phyloP scores from a whole-genome alignment of 352 stramenopile genomes.

The Pythium folliculosum region DNA sequence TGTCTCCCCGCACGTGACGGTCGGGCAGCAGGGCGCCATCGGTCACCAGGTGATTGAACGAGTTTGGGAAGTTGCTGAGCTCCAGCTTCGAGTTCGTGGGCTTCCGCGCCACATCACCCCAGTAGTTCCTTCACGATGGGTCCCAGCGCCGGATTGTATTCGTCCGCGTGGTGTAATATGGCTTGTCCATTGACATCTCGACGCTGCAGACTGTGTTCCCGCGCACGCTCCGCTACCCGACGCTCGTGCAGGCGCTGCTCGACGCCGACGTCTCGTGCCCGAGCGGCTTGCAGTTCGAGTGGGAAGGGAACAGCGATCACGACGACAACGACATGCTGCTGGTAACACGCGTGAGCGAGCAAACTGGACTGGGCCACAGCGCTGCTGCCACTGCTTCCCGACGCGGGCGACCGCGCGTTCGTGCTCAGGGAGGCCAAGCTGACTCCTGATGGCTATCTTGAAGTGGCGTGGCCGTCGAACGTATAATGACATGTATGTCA shows the following conservation, averaged over 20 bases:
- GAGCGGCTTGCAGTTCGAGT: slow-evolving; percentile 6
- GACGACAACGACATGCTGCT: background rate
- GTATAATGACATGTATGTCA: background rate
- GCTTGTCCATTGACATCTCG: slow-evolving; percentile 2
- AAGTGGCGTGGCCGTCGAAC: background rate
- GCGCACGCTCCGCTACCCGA: background rate
- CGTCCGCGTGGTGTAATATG: slow-evolving; percentile 12
- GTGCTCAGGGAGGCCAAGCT: slow-evolving; percentile 14
- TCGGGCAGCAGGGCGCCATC: background rate
- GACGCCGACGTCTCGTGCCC: slow-evolving; percentile 10
- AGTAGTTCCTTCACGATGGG: background rate
- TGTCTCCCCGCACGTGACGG: background rate
- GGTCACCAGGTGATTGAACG: slow-evolving; percentile 4
- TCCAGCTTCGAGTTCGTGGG: slow-evolving; percentile 3
- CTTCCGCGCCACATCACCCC: background rate
- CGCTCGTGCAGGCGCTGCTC: slow-evolving; percentile 3
- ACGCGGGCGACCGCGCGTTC: background rate
- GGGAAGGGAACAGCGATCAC: background rate
- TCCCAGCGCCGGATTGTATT: no score
- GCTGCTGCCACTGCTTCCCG: slow-evolving; percentile 16
- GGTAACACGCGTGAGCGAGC: slow-evolving; percentile 5
- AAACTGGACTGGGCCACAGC: slow-evolving; percentile 19
- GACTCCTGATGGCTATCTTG: background rate
- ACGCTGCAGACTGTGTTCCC: slow-evolving; percentile 20
- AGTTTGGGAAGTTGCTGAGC: background rate